Conservation (phyloP, 768 basidiomycete species). For the Coprinopsis strossmayeri region DNA sequence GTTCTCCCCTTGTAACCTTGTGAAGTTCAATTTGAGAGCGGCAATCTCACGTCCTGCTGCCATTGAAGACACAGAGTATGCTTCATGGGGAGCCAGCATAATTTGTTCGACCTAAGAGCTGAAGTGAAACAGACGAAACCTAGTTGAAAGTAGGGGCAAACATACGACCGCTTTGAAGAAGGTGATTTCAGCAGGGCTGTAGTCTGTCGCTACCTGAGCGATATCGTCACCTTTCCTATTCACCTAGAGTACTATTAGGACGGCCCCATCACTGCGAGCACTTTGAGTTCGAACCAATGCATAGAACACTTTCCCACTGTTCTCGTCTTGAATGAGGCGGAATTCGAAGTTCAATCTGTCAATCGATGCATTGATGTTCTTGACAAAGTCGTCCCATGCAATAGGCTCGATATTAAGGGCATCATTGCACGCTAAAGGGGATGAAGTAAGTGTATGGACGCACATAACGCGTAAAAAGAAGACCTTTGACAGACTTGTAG, state of each 20-base stretch:
- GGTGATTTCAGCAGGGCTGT: slow-evolving; percentile 68
- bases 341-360: slow-evolving; percentile 73
- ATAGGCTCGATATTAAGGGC: too few species aligned
- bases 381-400: slow-evolving; percentile 57
- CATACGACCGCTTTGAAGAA: slow-evolving; percentile 82
- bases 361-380: slow-evolving; percentile 52
- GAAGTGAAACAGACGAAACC: neutral
- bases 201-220: slow-evolving; percentile 82
- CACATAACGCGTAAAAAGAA: slow-evolving; percentile 11
- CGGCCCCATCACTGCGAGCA: slow-evolving; percentile 4
- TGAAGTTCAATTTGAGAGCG: slow-evolving; percentile 56
- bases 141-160: slow-evolving; percentile 4
- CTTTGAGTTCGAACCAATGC: too few species aligned
- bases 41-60: slow-evolving; percentile 69
- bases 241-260: slow-evolving; percentile 39
- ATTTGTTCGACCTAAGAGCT: slow-evolving; percentile 75
- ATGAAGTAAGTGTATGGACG: too few species aligned
- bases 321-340: slow-evolving; percentile 55
- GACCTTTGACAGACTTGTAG: slow-evolving; percentile 63
- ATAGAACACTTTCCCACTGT: slow-evolving; percentile 56
- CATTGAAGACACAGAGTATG: slow-evolving; percentile 72
- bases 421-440: too few species aligned
- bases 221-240: slow-evolving; percentile 78
- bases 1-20: slow-evolving; percentile 67
- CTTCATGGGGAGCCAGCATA: slow-evolving; percentile 68